phyloP scores from a whole-genome alignment of 2,329 filamentous ascomycete species.

The Aspergillus felis region DNA sequence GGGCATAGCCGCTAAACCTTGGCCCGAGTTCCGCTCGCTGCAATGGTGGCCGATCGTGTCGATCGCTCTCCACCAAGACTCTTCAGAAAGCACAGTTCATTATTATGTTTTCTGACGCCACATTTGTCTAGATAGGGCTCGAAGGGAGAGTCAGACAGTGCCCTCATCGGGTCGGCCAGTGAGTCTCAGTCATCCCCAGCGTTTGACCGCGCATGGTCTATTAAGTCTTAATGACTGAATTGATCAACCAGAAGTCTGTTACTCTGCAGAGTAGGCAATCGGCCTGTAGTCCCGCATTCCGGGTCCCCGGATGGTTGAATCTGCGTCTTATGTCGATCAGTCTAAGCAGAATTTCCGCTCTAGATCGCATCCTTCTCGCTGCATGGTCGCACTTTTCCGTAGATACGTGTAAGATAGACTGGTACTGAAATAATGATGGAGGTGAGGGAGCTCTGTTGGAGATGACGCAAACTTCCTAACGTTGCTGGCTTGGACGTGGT shows the following conservation, averaged over 20 bases:
- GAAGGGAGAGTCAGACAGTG: background rate
- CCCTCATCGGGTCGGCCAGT: background rate
- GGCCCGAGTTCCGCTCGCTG: slow-evolving; percentile 5
- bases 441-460: background rate
- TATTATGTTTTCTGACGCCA: background rate
- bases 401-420: background rate
- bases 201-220: background rate
- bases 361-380: too few species aligned
- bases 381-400: background rate
- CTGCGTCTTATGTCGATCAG: background rate
- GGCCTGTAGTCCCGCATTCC: background rate
- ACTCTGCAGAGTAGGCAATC: too few species aligned
- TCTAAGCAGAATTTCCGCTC: background rate
- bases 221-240: background rate
- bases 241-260: background rate
- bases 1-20: slow-evolving; percentile 13
- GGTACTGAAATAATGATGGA: background rate
- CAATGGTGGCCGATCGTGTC: slow-evolving; percentile 8
- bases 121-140: background rate
- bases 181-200: background rate
- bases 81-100: background rate
- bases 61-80: background rate
- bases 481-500: background rate
- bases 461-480: background rate
- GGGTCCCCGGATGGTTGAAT: background rate